Percentiles rank a stretch among this genome's conserved stretches.
These are phyloP conservation scores for Hymenoscyphus occultus DNA, from an alignment of 2,329 filamentous ascomycete genomes.

Conservation along the genomic window DNA sequence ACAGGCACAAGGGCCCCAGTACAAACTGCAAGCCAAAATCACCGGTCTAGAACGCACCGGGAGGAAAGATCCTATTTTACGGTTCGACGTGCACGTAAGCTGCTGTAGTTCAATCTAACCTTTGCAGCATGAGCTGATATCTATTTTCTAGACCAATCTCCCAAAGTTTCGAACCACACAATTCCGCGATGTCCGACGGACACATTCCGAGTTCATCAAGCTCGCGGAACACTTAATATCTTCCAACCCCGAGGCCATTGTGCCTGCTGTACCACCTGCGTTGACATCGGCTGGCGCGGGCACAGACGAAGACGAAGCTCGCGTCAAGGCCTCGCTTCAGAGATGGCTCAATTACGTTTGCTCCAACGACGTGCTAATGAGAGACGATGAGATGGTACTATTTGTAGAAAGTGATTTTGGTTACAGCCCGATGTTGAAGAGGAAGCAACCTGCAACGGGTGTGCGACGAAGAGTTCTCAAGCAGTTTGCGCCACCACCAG, in stretches of 20 bases:
- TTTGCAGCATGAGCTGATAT: constrained; percentile 22
- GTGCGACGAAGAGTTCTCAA: constrained; percentile 94
- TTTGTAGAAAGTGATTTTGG: constrained; percentile 99
- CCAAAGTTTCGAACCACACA: constrained; percentile 96
- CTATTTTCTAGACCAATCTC: constrained; percentile 76
- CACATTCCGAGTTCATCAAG: constrained; percentile 94
- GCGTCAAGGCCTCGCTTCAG: constrained; percentile 87
- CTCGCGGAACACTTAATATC: constrained; percentile 95
- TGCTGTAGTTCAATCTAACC: not conserved
- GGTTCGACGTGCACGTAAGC: constrained; percentile 94
- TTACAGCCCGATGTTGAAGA: constrained; percentile 91
- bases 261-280: constrained; percentile 92
- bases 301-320: constrained; percentile 89
- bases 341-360: constrained; percentile 95
- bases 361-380: constrained; percentile 85
- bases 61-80: constrained; percentile 90
- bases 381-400: constrained; percentile 94
- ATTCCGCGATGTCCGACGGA: constrained; percentile 92
- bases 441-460: constrained; percentile 95
- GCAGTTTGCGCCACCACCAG: constrained; percentile 95
- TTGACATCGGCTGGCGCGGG: constrained; percentile 90
- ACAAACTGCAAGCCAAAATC: constrained; percentile 90
- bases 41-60: constrained; percentile 89
- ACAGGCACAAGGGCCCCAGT: constrained; percentile 59
- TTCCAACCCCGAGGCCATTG: constrained; percentile 92